phyloP scores from a whole-genome alignment of 2,329 filamentous ascomycete genomes.

The Botryotinia calthae region DNA sequence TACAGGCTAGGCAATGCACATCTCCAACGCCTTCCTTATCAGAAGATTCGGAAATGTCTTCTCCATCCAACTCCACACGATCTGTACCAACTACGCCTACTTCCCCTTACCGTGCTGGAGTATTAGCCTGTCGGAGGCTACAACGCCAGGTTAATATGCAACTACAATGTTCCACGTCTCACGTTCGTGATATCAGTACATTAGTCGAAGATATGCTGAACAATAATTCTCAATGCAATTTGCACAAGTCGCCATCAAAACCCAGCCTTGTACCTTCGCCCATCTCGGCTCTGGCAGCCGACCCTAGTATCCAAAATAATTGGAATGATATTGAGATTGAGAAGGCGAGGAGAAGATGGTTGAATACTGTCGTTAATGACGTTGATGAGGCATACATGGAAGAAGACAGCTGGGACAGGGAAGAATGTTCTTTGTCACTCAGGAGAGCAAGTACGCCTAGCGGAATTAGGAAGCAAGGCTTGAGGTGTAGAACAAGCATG shows the following conservation, averaged over 20 bases:
- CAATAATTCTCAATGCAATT: conserved; percentile 21
- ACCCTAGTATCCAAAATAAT: neutral
- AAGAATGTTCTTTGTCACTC: neutral
- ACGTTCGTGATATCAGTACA: conserved; percentile 22
- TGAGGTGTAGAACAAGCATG: conserved; percentile 4
- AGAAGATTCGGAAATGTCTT: conserved; percentile 11
- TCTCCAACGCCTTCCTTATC: conserved; percentile 19
- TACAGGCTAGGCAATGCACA: neutral
- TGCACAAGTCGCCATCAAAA: conserved; percentile 9
- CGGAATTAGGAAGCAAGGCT: conserved; percentile 12
- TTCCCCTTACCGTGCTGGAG: neutral
- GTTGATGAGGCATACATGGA: conserved; percentile 11
- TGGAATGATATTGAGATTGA: neutral
- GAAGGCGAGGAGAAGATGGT: conserved; percentile 7
- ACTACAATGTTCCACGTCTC: conserved; percentile 21
- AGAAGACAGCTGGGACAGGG: neutral
- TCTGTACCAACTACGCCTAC: conserved; percentile 15
- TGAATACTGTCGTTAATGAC: conserved; percentile 14
- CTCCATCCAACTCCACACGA: neutral
- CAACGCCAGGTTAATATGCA: conserved; percentile 26
- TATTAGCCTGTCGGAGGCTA: conserved; percentile 20
- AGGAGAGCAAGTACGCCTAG: conserved; percentile 13
- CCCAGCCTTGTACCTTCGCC: neutral
- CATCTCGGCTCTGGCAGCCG: neutral
- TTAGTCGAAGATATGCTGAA: conserved; percentile 26